These are phyloP conservation scores for Trichosporon ovoides DNA, from an alignment of 1,284 basidiomycete genomes.

Conservation along the genomic window DNA sequence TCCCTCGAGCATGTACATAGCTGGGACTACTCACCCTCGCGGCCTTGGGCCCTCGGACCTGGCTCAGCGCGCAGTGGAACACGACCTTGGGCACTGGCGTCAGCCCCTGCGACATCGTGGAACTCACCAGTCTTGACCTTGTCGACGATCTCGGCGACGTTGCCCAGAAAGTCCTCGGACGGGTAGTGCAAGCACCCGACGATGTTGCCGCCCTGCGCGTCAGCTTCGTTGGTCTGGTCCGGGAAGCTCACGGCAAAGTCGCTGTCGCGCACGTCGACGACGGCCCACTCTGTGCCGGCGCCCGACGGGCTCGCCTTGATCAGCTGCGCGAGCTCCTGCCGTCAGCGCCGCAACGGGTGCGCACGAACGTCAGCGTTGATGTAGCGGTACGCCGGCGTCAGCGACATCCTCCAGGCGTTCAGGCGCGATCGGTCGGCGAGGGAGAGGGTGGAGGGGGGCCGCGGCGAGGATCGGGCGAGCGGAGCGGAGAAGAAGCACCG, in stretches of 20 bases:
- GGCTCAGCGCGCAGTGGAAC: constrained; percentile 48
- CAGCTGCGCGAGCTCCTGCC: constrained; percentile 41
- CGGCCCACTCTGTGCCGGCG: constrained; percentile 32
- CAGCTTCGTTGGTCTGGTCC: background rate
- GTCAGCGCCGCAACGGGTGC: background rate
- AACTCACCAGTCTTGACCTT: constrained; percentile 33
- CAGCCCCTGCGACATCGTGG: background rate
- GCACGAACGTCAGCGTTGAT: constrained; percentile 39
- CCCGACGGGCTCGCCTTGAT: constrained; percentile 37
- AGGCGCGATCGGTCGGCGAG: background rate
- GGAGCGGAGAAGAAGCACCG: background rate
- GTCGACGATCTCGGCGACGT: constrained; percentile 38
- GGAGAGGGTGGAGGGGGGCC: background rate
- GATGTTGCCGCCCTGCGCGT: constrained; percentile 48
- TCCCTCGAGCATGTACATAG: background rate
- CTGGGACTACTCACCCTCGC: constrained; percentile 34
- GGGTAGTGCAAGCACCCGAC: constrained; percentile 43
- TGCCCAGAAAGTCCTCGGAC: constrained; percentile 37
- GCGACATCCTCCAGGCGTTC: constrained; percentile 32
- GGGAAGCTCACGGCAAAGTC: constrained; percentile 43
- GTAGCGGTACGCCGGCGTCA: constrained; percentile 39
- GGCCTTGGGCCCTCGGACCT: constrained; percentile 47
- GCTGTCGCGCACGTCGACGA: constrained; percentile 46
- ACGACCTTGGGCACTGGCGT: constrained; percentile 42
- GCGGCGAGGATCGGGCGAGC: background rate